These are phyloP conservation scores for Puccinia polysora DNA, from an alignment of 1,284 basidiomycete species.

Conservation along the genomic window DNA sequence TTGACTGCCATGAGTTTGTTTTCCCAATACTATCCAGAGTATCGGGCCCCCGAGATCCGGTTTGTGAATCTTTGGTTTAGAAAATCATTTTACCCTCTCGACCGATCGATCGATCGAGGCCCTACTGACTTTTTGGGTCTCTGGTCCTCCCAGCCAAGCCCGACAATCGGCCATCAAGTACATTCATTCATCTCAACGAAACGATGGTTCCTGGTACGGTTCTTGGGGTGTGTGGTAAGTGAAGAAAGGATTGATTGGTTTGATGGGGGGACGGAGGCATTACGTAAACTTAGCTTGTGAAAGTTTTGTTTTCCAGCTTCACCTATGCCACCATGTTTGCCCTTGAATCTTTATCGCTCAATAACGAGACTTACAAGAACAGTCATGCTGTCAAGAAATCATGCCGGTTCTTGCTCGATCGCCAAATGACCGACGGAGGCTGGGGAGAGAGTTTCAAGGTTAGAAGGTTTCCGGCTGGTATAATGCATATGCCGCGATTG, in stretches of 20 bases:
- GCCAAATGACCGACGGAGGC: constrained; percentile 86
- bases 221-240: constrained; percentile 62
- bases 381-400: constrained; percentile 68
- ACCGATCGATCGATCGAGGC: background rate
- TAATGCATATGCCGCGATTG: background rate
- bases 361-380: constrained; percentile 82
- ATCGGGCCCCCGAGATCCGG: constrained; percentile 75
- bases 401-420: constrained; percentile 76
- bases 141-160: constrained; percentile 53
- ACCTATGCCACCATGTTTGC: constrained; percentile 87
- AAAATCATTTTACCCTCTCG: no score
- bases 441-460: constrained; percentile 99
- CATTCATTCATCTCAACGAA: constrained; percentile 72
- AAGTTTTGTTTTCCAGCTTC: constrained; percentile 43
- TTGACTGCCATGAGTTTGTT: constrained; percentile 83
- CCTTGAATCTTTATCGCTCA: constrained; percentile 80
- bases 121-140: background rate
- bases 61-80: no score
- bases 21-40: constrained; percentile 70
- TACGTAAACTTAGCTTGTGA: no score
- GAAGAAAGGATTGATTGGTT: no score
- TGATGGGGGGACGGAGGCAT: no score
- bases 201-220: constrained; percentile 92
- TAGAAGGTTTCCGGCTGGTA: constrained; percentile 46
- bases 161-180: constrained; percentile 70